Conservation (phyloP, 129 eudicot species). For the Helianthus tuberosus region DNA sequence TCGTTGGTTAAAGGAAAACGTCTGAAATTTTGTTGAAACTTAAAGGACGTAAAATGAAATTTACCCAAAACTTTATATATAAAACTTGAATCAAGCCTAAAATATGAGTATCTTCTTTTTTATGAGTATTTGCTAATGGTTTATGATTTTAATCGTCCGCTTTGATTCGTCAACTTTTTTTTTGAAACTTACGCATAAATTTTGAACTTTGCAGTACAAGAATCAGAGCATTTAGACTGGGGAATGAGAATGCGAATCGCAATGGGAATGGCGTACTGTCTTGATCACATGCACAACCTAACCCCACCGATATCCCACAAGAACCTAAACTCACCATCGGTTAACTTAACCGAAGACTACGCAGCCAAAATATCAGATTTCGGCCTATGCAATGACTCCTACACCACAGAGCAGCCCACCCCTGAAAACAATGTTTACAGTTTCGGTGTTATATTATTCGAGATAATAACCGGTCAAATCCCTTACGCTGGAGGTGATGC, state of each 20-base stretch:
- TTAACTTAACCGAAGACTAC: conserved; percentile 84
- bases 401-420: conserved; percentile 32
- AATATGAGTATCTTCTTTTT: too few species aligned
- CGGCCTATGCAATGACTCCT: conserved; percentile 54
- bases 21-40: too few species aligned
- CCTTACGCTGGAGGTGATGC: conserved; percentile 61
- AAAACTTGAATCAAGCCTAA: too few species aligned
- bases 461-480: conserved; percentile 70
- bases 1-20: too few species aligned
- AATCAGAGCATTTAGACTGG: conserved; percentile 96
- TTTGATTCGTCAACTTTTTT: not conserved
- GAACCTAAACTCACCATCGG: conserved; percentile 63
- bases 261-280: conserved; percentile 97
- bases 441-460: conserved; percentile 75
- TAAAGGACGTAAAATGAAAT: too few species aligned
- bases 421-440: conserved; percentile 71
- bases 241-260: conserved; percentile 69
- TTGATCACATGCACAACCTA: conserved; percentile 82
- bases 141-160: not conserved
- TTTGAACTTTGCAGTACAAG: conserved; percentile 63
- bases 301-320: conserved; percentile 70
- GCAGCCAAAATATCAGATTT: conserved; percentile 92
- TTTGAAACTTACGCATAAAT: not conserved
- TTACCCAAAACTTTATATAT: too few species aligned
- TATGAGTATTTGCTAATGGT: not conserved